phyloP scores from a whole-genome alignment of 805 yeast genomes.

The Torulaspora indica region DNA sequence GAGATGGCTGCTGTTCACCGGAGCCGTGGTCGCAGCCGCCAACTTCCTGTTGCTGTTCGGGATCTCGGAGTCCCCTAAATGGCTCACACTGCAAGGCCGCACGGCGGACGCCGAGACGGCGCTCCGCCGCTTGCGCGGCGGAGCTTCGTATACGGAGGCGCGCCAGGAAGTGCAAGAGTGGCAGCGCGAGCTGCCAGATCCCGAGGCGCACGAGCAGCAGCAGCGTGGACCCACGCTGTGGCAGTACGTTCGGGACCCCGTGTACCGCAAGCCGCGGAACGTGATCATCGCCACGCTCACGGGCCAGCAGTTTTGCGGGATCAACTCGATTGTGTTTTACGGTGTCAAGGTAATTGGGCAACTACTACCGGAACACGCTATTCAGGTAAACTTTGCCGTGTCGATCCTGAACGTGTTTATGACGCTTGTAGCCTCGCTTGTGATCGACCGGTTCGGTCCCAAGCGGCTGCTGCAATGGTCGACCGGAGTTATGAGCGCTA shows the following conservation, averaged over 20 bases:
- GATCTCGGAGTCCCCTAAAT: conserved; percentile 76
- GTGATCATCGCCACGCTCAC: conserved; percentile 69
- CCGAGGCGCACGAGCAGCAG: conserved; percentile 3
- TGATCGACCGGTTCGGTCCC: conserved; percentile 74
- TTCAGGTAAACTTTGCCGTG: conserved; percentile 67
- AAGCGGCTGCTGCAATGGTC: conserved; percentile 67
- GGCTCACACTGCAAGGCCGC: conserved; percentile 47
- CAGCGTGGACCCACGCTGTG: conserved; percentile 23
- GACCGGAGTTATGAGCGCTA: conserved; percentile 60
- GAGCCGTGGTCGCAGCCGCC: conserved; percentile 48
- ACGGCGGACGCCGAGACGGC: conserved; percentile 41
- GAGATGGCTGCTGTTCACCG: conserved; percentile 67
- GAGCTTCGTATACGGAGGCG: conserved; percentile 25
- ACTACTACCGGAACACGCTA: conserved; percentile 66
- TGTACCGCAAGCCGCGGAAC: conserved; percentile 52
- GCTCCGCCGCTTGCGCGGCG: conserved; percentile 37
- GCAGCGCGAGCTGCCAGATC: conserved; percentile 8
- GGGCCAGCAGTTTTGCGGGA: conserved; percentile 90
- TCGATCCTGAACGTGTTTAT: conserved; percentile 70
- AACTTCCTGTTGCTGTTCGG: conserved; percentile 44
- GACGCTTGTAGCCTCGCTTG: conserved; percentile 67
- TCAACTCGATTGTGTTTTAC: conserved; percentile 86
- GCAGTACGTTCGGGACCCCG: conserved; percentile 48
- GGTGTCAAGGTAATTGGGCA: conserved; percentile 81
- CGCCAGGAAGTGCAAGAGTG: conserved; percentile 24